A percentile compares a stretch with the other conserved stretches of the same genome.
phyloP scores from a whole-genome alignment of 192 early-diverging fungal genomes.

The Mortierella antarctica region DNA sequence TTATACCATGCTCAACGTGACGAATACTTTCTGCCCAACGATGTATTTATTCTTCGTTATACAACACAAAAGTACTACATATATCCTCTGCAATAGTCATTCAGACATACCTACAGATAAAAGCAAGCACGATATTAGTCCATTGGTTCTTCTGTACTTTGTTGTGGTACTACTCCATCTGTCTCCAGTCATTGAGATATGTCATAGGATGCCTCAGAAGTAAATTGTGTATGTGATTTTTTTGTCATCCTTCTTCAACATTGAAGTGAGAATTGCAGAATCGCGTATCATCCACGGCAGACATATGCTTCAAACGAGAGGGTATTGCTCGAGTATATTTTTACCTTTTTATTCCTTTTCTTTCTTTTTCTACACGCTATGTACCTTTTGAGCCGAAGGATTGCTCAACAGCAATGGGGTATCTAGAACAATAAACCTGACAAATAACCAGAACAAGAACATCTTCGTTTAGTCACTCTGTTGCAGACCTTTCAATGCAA shows the following conservation, averaged over 20 bases:
- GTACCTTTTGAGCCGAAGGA: neutral
- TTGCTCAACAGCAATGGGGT: neutral
- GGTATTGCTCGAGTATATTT: neutral
- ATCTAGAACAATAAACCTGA: too few species aligned
- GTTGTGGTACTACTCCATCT: too few species aligned
- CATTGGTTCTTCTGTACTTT: too few species aligned
- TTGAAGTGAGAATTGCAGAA: slow-evolving; percentile 55
- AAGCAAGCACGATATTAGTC: neutral
- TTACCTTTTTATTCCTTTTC: slow-evolving; percentile 3
- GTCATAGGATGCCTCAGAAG: slow-evolving; percentile 35
- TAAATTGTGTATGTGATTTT: slow-evolving; percentile 49
- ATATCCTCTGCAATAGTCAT: too few species aligned
- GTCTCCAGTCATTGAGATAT: neutral
- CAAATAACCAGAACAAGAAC: too few species aligned
- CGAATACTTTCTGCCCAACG: too few species aligned
- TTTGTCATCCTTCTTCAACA: slow-evolving; percentile 51
- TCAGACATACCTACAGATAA: too few species aligned
- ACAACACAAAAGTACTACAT: too few species aligned
- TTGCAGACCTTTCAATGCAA: neutral
- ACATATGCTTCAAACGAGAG: neutral
- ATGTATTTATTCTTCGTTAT: too few species aligned
- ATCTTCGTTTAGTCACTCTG: too few species aligned
- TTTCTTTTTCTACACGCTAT: neutral
- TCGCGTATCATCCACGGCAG: slow-evolving; percentile 49
- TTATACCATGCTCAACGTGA: too few species aligned